A percentile compares a stretch with the other conserved stretches of the same genome.
Evolutionary conservation across 345 rosid genomes (phyloP).

Genomic region (Firmiana major): DNA sequence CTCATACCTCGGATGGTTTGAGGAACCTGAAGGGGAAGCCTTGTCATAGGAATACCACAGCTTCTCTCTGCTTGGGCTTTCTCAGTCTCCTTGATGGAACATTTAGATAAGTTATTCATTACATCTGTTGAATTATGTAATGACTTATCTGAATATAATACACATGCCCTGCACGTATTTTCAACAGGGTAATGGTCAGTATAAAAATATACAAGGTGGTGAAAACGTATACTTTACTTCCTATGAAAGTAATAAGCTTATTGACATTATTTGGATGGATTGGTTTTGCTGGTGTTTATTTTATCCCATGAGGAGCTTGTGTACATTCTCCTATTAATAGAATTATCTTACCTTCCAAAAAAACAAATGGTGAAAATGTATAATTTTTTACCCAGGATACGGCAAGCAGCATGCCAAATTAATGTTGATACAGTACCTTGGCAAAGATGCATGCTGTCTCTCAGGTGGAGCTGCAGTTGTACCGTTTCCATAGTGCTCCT

Average conservation of each 20-base stretch:
- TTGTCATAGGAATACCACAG: conserved; percentile 57
- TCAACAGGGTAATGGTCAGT: background rate
- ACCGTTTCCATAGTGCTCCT: conserved; percentile 91
- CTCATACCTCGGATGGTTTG: conserved; percentile 56
- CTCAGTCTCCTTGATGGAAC: conserved; percentile 74
- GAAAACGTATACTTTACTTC: background rate
- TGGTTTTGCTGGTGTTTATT: background rate
- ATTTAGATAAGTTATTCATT: conserved; percentile 68
- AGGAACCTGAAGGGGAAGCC: conserved; percentile 81
- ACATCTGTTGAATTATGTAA: conserved; percentile 57
- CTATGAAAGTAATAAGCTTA: background rate
- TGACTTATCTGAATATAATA: conserved; percentile 63
- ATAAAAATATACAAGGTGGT: background rate
- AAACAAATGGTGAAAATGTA: background rate
- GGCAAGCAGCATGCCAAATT: conserved; percentile 3
- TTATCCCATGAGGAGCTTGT: background rate
- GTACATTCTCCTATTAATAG: background rate
- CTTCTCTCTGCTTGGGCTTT: conserved; percentile 58
- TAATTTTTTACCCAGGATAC: background rate
- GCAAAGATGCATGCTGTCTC: conserved; percentile 95
- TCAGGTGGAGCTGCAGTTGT: conserved; percentile 73
- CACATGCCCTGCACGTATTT: conserved; percentile 63
- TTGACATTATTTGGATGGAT: background rate
- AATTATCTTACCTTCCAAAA: background rate
- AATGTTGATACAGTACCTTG: conserved; percentile 48